Evolutionary conservation across 148 eudicot genomes (phyloP).

Genomic region (Spergularia marina): DNA sequence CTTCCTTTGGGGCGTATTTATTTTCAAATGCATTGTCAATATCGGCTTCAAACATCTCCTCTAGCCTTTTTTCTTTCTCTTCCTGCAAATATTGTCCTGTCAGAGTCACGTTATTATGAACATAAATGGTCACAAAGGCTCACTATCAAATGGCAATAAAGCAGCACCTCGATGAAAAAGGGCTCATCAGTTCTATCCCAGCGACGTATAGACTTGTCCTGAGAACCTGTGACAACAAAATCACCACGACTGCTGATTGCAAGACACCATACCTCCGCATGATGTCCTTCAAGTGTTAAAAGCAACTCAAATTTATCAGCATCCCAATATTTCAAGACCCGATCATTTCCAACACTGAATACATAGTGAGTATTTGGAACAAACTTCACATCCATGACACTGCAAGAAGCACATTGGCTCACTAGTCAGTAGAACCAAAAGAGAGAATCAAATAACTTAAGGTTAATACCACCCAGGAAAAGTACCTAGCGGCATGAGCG

Average conservation of each 20-base stretch:
- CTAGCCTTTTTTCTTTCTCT: slow-evolving; percentile 93
- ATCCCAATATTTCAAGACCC: slow-evolving; percentile 93
- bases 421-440: slow-evolving; percentile 19
- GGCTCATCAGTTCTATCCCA: slow-evolving; percentile 99
- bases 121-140: neutral
- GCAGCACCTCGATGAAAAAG: slow-evolving; percentile 80
- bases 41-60: slow-evolving; percentile 87
- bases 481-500: slow-evolving; percentile 91
- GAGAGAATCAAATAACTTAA: neutral
- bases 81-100: slow-evolving; percentile 50
- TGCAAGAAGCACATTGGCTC: slow-evolving; percentile 32
- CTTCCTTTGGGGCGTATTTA: slow-evolving; percentile 67
- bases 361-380: slow-evolving; percentile 86
- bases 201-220: slow-evolving; percentile 87
- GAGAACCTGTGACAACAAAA: slow-evolving; percentile 93
- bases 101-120: neutral
- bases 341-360: slow-evolving; percentile 96
- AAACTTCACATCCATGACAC: slow-evolving; percentile 96
- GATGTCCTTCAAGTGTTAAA: slow-evolving; percentile 91
- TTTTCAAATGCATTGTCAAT: slow-evolving; percentile 65
- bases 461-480: neutral
- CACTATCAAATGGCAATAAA: neutral
- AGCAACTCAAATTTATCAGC: slow-evolving; percentile 98
- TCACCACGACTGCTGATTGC: slow-evolving; percentile 92
- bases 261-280: slow-evolving; percentile 91